phyloP scores from a whole-genome alignment of 352 stramenopile genomes.

The Globisporangium cederbergense region DNA sequence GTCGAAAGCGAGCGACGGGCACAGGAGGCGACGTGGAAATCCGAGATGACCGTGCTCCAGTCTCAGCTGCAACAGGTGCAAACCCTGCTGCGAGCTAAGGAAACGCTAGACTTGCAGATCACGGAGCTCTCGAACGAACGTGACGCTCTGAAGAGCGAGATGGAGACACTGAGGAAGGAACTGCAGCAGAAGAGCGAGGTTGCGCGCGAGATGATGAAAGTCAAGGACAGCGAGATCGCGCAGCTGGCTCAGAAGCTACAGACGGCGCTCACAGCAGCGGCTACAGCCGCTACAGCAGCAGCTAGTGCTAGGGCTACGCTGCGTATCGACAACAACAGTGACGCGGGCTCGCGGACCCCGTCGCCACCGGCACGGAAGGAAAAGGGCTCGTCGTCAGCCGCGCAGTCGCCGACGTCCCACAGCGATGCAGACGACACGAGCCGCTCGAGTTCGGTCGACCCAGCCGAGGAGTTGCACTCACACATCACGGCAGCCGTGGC shows the following conservation, averaged over 20 bases:
- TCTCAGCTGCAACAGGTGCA: slow-evolving; percentile 32
- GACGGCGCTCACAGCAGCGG: slow-evolving; percentile 27
- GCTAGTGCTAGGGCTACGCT: not conserved
- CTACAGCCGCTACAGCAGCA: not conserved
- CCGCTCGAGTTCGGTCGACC: slow-evolving; percentile 22
- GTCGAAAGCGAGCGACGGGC: slow-evolving; percentile 30
- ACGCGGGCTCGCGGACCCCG: slow-evolving; percentile 9
- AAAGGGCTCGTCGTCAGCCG: slow-evolving; percentile 29
- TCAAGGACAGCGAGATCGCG: slow-evolving; percentile 51
- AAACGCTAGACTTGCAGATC: slow-evolving; percentile 34
- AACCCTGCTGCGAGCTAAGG: slow-evolving; percentile 22
- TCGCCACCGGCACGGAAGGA: slow-evolving; percentile 36
- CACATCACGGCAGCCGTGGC: slow-evolving; percentile 39
- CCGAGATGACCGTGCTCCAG: slow-evolving; percentile 32
- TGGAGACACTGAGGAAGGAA: slow-evolving; percentile 34
- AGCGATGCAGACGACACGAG: slow-evolving; percentile 34
- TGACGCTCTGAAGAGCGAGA: slow-evolving; percentile 25
- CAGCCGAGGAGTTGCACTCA: slow-evolving; percentile 28
- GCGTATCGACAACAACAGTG: slow-evolving; percentile 18
- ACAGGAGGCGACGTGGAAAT: slow-evolving; percentile 20
- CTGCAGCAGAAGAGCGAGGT: slow-evolving; percentile 33
- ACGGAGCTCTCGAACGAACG: slow-evolving; percentile 32
- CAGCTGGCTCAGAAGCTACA: slow-evolving; percentile 49
- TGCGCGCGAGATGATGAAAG: slow-evolving; percentile 37
- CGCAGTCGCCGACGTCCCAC: slow-evolving; percentile 34